Percentiles rank a stretch among this genome's conserved stretches.
Evolutionary conservation across 192 early-diverging fungal genomes (phyloP).

Genomic region (Glomus cerebriforme): DNA sequence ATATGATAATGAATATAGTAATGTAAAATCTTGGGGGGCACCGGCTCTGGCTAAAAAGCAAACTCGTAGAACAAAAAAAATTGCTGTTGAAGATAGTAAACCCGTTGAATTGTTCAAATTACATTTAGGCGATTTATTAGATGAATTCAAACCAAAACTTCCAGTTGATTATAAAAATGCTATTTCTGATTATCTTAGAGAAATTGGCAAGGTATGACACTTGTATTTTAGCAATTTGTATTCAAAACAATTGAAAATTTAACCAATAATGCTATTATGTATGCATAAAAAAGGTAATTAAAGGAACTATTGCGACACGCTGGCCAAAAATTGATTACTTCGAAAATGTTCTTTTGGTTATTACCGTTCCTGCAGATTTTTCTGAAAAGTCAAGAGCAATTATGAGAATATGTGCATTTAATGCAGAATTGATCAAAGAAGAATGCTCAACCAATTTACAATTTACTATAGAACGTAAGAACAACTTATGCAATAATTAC

Average conservation of each 20-base stretch:
- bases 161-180: background rate
- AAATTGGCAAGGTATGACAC: background rate
- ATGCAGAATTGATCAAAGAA: slow-evolving; percentile 49
- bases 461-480: slow-evolving; percentile 9
- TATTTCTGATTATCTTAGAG: slow-evolving; percentile 1
- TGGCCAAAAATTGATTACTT: slow-evolving; percentile 6
- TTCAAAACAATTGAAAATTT: no score
- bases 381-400: slow-evolving; percentile 43
- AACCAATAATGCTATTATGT: no score
- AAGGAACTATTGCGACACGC: background rate
- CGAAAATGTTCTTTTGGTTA: background rate
- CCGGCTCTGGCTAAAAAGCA: background rate
- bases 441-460: background rate
- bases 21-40: background rate
- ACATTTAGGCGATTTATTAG: background rate
- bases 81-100: background rate
- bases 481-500: background rate
- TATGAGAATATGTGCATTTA: slow-evolving; percentile 56
- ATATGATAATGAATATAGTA: background rate
- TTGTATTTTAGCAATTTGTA: background rate
- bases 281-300: background rate
- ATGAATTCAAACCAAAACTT: no score
- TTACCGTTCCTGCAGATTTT: slow-evolving; percentile 15
- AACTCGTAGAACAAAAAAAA: background rate
- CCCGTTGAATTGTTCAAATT: slow-evolving; percentile 20